Percentiles rank a stretch among this genome's conserved stretches.
phyloP scores from a whole-genome alignment of 179 eudicot species.

The Vitellaria paradoxa region DNA sequence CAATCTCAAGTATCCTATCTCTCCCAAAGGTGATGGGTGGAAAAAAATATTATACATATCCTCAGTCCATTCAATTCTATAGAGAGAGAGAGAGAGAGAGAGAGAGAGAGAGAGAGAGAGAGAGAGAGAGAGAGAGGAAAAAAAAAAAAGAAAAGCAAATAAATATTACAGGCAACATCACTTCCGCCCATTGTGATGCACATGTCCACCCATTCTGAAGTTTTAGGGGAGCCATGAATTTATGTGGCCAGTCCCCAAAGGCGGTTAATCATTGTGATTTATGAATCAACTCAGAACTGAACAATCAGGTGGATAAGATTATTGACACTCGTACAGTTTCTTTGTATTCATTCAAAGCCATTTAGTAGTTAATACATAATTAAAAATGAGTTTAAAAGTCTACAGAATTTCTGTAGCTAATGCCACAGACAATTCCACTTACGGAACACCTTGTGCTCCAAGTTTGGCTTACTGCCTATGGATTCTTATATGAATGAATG shows the following conservation, averaged over 20 bases:
- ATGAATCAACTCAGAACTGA: neutral
- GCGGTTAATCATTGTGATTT: no score
- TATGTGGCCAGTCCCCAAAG: neutral
- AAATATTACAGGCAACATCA: neutral
- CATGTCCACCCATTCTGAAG: neutral
- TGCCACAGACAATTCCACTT: neutral
- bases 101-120: no score
- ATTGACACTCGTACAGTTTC: neutral
- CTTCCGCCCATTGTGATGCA: neutral
- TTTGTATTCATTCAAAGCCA: neutral
- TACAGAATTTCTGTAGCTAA: neutral
- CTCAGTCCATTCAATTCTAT: neutral
- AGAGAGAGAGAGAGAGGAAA: no score
- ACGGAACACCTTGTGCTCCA: neutral
- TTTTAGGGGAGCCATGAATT: neutral
- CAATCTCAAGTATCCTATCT: neutral
- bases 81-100: neutral
- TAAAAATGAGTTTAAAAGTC: neutral
- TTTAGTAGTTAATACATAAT: neutral
- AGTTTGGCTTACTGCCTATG: neutral
- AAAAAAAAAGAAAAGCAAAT: neutral
- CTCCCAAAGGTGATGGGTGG: neutral
- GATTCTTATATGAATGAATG: neutral
- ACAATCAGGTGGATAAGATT: neutral
- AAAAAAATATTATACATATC: neutral